Evolutionary conservation across 495 filamentous ascomycete species (phyloP).

Genomic region (Pyrenula massariospora): DNA sequence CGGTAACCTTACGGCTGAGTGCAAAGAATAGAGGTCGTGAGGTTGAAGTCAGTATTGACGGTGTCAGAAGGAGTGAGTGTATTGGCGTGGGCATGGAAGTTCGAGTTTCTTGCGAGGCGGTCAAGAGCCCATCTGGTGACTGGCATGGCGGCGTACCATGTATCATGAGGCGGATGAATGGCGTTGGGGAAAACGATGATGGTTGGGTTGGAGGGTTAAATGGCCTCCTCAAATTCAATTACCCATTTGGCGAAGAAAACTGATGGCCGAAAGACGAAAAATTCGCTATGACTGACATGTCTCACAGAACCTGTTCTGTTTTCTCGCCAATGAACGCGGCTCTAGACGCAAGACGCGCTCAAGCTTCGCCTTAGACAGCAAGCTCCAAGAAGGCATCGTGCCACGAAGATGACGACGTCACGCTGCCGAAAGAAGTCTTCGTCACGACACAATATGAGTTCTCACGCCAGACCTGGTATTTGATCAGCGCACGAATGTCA

Average conservation of each 20-base stretch:
- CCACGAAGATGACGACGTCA: no score
- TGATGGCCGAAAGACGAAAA: slow-evolving; percentile 3
- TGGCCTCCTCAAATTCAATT: slow-evolving; percentile 90
- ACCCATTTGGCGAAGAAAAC: slow-evolving; percentile 78
- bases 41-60: slow-evolving; percentile 82
- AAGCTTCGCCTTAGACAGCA: no score
- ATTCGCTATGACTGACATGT: no score
- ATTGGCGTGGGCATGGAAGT: slow-evolving; percentile 77
- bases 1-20: slow-evolving; percentile 71
- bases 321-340: no score
- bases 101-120: slow-evolving; percentile 71
- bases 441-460: no score
- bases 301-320: no score
- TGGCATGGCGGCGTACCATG: slow-evolving; percentile 48
- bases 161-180: slow-evolving; percentile 38
- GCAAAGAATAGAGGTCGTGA: slow-evolving; percentile 73
- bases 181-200: slow-evolving; percentile 53
- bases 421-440: no score
- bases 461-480: no score
- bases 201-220: slow-evolving; percentile 96
- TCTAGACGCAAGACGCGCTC: no score
- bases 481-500: no score
- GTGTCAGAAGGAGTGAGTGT: slow-evolving; percentile 56
- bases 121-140: slow-evolving; percentile 54
- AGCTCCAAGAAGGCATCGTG: no score